Evolutionary conservation across 1,284 basidiomycete species (phyloP).

Genomic region (Trichosporon sp.): DNA sequence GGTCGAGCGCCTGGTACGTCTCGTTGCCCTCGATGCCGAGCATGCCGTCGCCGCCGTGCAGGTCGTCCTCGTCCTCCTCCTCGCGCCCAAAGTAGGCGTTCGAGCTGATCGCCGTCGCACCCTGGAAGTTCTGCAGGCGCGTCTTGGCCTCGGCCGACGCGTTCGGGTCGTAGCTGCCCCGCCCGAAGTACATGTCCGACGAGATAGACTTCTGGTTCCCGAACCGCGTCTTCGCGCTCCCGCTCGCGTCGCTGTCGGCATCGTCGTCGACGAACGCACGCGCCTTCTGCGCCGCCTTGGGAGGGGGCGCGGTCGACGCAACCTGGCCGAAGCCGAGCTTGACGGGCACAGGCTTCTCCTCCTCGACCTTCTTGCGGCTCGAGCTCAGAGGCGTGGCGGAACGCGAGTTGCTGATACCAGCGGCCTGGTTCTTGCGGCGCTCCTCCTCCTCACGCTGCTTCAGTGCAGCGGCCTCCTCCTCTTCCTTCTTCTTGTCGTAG

Average conservation of each 20-base stretch:
- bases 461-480: constrained; percentile 54
- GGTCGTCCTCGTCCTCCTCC: constrained; percentile 61
- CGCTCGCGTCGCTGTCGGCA: constrained; percentile 55
- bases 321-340: constrained; percentile 79
- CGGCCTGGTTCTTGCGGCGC: constrained; percentile 54
- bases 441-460: constrained; percentile 56
- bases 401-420: constrained; percentile 28
- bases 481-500: constrained; percentile 76
- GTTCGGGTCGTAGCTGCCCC: constrained; percentile 77
- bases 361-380: constrained; percentile 31
- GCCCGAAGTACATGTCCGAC: constrained; percentile 95
- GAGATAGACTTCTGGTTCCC: constrained; percentile 87
- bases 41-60: constrained; percentile 53
- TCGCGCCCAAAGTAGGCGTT: constrained; percentile 92
- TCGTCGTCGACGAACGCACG: constrained; percentile 53
- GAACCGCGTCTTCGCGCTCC: constrained; percentile 82
- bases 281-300: constrained; percentile 51
- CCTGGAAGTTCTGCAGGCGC: constrained; percentile 79
- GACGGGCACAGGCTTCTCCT: constrained; percentile 39
- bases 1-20: constrained; percentile 60
- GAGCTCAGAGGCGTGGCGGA: constrained; percentile 15
- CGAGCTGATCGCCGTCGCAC: constrained; percentile 89
- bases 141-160: constrained; percentile 71
- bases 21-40: constrained; percentile 65
- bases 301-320: constrained; percentile 47